Evolutionary conservation across 1,139 yeast species (phyloP).

Genomic region (Yamadazyma taylorii): DNA sequence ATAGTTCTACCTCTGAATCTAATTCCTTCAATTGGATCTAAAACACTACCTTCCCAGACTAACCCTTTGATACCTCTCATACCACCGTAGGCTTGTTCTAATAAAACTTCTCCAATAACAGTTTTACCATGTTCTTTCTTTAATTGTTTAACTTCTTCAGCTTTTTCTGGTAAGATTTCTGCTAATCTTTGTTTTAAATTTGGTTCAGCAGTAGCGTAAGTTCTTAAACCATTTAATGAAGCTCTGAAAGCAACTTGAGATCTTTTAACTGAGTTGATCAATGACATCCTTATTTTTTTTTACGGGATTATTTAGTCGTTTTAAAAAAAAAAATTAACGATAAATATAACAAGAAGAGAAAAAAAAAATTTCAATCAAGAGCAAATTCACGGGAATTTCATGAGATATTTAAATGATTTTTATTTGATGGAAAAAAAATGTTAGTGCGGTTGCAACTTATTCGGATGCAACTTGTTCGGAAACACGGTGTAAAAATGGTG

Average conservation of each 20-base stretch:
- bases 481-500: too few relatives aligned
- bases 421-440: not conserved
- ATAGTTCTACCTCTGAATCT: constrained; percentile 98
- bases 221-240: constrained; percentile 13
- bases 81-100: constrained; percentile 99
- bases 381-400: constrained; percentile 1
- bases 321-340: not conserved
- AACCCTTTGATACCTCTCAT: constrained; percentile 98
- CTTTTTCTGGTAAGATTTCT: constrained; percentile 87
- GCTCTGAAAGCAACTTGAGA: constrained; percentile 11
- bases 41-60: constrained; percentile 99
- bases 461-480: too few relatives aligned
- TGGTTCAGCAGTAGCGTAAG: constrained; percentile 21
- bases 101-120: constrained; percentile 88
- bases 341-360: not conserved
- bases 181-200: constrained; percentile 92
- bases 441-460: not conserved
- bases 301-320: not conserved
- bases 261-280: constrained; percentile 14
- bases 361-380: too few relatives aligned
- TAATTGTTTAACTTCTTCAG: constrained; percentile 86
- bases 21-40: constrained; percentile 97
- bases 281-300: constrained; percentile 12
- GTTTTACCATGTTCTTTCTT: constrained; percentile 88
- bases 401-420: constrained; percentile 3